Percentiles rank a stretch among this genome's conserved stretches.
Evolutionary conservation across 202 grass and related monocot species (phyloP).

Genomic region (Alloteropsis angusta): DNA sequence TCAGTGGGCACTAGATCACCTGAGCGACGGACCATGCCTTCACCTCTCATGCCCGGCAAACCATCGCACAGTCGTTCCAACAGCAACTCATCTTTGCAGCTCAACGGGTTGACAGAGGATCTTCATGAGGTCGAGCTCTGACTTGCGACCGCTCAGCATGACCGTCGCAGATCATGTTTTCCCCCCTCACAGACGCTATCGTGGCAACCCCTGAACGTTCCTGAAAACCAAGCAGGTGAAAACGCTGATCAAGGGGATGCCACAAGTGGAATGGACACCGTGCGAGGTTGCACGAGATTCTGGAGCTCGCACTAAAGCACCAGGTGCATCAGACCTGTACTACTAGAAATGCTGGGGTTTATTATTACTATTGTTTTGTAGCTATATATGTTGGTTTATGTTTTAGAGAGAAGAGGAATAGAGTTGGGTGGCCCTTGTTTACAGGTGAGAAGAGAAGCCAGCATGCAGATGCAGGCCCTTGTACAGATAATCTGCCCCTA

Average conservation of each 20-base stretch:
- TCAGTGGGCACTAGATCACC: conserved; percentile 17
- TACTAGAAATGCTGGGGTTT: conserved; percentile 25
- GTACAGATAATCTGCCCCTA: conserved; percentile 41
- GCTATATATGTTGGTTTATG: conserved; percentile 32
- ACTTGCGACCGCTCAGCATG: neutral
- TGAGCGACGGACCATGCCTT: conserved; percentile 11
- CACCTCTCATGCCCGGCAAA: conserved; percentile 31
- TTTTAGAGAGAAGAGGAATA: conserved; percentile 19
- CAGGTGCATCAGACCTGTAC: conserved; percentile 6
- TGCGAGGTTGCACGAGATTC: neutral
- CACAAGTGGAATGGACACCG: neutral
- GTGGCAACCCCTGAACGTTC: neutral
- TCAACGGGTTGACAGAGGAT: conserved; percentile 50
- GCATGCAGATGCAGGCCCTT: conserved; percentile 36
- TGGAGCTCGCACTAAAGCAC: neutral
- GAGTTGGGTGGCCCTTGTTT: conserved; percentile 24
- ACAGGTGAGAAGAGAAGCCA: conserved; percentile 24
- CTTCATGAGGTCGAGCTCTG: conserved; percentile 70
- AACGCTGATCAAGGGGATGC: conserved; percentile 4
- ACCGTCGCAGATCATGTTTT: neutral
- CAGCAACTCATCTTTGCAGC: conserved; percentile 46
- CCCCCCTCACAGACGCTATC: neutral
- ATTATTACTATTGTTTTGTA: conserved; percentile 15
- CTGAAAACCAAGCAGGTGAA: neutral
- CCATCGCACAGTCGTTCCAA: conserved; percentile 28